A percentile compares a stretch with the other conserved stretches of the same genome.
These are phyloP conservation scores for bread wheat (Triticum aestivum) DNA, from an alignment of 176 grass and related monocot genomes.

Conservation along the genomic window IWGSC_CS_RefSeq_v2.1 NC_057808.1:513922885-513923384, in stretches of 20 bases:
- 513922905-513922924: neutral
- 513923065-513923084: neutral
- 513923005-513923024: neutral
- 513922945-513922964: neutral
- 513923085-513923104: neutral
- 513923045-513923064: neutral
- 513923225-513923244: neutral
- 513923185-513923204: neutral
- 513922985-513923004: neutral
- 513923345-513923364: neutral
- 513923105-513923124: neutral
- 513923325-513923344: neutral
- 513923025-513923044: neutral
- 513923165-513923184: neutral
- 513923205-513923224: neutral
- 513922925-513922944: neutral
- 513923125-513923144: neutral
- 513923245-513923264: neutral
- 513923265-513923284: neutral
- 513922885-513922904: constrained; percentile 21
- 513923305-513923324: neutral
- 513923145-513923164: neutral
- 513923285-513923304: neutral
- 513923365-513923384: neutral
- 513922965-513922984: neutral